Conservation (phyloP, 768 basidiomycete genomes). For the Mycena crocata region DNA sequence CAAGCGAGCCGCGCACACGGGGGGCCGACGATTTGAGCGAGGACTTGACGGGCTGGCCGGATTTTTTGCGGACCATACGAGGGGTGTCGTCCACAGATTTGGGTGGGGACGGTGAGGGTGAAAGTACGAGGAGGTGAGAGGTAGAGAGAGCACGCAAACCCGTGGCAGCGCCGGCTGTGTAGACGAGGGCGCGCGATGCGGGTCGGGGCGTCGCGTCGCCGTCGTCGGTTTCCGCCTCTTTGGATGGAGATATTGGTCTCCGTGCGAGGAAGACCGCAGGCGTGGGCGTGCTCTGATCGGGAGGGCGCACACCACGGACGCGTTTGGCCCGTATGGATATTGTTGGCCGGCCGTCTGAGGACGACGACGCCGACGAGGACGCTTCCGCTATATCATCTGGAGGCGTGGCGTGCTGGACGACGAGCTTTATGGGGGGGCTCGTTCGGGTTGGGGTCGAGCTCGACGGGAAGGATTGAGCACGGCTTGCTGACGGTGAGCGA, state of each 20-base stretch:
- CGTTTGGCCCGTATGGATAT: slow-evolving; percentile 53
- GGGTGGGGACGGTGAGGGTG: slow-evolving; percentile 40
- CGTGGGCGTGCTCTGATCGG: slow-evolving; percentile 50
- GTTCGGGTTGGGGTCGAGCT: slow-evolving; percentile 34
- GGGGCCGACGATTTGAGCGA: slow-evolving; percentile 84
- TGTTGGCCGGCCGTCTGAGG: slow-evolving; percentile 51
- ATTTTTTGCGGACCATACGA: slow-evolving; percentile 86
- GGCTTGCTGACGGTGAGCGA: slow-evolving; percentile 49
- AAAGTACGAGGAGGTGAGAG: slow-evolving; percentile 42
- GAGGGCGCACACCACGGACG: slow-evolving; percentile 47
- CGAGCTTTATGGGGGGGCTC: slow-evolving; percentile 39
- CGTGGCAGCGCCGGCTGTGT: slow-evolving; percentile 44
- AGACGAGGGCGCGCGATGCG: slow-evolving; percentile 47
- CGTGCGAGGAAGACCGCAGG: slow-evolving; percentile 47
- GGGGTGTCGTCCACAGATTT: slow-evolving; percentile 46
- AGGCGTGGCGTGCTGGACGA: slow-evolving; percentile 44
- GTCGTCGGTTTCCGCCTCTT: slow-evolving; percentile 19
- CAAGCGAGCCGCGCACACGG: slow-evolving; percentile 59
- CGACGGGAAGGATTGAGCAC: slow-evolving; percentile 37
- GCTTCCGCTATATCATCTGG: slow-evolving; percentile 45
- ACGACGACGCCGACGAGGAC: slow-evolving; percentile 51
- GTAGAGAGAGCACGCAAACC: slow-evolving; percentile 49
- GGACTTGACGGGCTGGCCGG: slow-evolving; percentile 92
- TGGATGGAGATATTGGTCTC: slow-evolving; percentile 25
- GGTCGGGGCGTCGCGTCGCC: slow-evolving; percentile 46